phyloP scores from a whole-genome alignment of 148 eudicot species.

The Arbutus unedo region DNA sequence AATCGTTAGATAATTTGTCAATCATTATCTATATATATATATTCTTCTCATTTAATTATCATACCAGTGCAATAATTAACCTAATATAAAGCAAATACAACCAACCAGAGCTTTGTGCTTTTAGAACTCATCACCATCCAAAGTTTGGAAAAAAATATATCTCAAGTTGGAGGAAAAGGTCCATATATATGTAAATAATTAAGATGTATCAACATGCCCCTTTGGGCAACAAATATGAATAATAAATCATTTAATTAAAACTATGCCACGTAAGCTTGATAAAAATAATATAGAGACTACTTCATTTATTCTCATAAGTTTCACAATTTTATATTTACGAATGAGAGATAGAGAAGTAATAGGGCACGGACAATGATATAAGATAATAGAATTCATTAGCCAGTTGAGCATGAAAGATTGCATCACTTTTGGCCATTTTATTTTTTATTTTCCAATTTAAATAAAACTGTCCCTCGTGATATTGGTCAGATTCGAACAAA shows the following conservation, averaged over 20 bases:
- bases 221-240: neutral
- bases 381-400: neutral
- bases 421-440: neutral
- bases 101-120: slow-evolving; percentile 1
- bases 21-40: neutral
- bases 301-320: neutral
- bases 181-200: neutral
- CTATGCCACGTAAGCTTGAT: no score
- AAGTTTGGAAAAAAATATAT: neutral
- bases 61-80: neutral
- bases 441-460: neutral
- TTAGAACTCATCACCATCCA: neutral
- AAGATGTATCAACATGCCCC: neutral
- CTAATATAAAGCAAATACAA: neutral
- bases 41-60: neutral
- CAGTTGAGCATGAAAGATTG: neutral
- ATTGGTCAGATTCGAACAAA: neutral
- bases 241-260: neutral
- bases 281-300: no score
- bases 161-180: neutral
- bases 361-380: neutral
- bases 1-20: neutral
- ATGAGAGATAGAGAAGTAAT: neutral
- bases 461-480: neutral
- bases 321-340: neutral